Percentiles rank a stretch among this genome's conserved stretches.
Conservation (phyloP, 352 stramenopile species). For the Bremia lactucae region DNA sequence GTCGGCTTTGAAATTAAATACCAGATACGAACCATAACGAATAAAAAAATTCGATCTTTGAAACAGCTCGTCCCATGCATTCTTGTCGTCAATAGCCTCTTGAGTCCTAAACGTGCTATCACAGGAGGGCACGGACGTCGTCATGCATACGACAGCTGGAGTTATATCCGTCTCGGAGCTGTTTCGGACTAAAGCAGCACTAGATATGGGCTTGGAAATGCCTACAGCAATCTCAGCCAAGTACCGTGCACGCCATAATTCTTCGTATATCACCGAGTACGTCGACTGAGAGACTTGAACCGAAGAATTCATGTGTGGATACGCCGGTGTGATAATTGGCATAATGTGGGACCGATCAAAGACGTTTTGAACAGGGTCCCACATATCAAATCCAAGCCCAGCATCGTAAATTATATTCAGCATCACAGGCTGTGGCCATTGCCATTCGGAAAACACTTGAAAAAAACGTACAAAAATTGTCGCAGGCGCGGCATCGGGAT, state of each 20-base stretch:
- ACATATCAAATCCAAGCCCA: conserved; percentile 77
- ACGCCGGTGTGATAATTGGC: conserved; percentile 97
- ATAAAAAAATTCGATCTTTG: conserved; percentile 78
- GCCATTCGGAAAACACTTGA: conserved; percentile 76
- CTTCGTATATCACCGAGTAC: conserved; percentile 88
- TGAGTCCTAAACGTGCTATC: neutral
- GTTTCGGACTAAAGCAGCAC: conserved; percentile 8
- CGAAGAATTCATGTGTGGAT: conserved; percentile 96
- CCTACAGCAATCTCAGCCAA: conserved; percentile 49
- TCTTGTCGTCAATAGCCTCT: conserved; percentile 1
- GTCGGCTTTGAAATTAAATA: conserved; percentile 54
- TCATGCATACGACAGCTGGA: conserved; percentile 26
- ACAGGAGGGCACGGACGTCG: conserved; percentile 23
- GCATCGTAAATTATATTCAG: conserved; percentile 82
- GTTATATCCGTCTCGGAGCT: too few relatives aligned
- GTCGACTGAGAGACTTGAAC: conserved; percentile 93
- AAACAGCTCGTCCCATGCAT: conserved; percentile 63
- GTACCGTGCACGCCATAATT: conserved; percentile 76
- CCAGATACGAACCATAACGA: conserved; percentile 69
- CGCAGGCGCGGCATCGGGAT: conserved; percentile 53
- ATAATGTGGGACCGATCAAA: conserved; percentile 92
- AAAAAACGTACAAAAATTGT: conserved; percentile 80
- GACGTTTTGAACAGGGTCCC: conserved; percentile 75
- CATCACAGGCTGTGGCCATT: conserved; percentile 74
- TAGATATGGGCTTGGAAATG: conserved; percentile 34